Evolutionary conservation across 208 protist species (phyloP), one percentile per base, ranked within the genome.

Genomic region (Leishmania braziliensis): DNA sequence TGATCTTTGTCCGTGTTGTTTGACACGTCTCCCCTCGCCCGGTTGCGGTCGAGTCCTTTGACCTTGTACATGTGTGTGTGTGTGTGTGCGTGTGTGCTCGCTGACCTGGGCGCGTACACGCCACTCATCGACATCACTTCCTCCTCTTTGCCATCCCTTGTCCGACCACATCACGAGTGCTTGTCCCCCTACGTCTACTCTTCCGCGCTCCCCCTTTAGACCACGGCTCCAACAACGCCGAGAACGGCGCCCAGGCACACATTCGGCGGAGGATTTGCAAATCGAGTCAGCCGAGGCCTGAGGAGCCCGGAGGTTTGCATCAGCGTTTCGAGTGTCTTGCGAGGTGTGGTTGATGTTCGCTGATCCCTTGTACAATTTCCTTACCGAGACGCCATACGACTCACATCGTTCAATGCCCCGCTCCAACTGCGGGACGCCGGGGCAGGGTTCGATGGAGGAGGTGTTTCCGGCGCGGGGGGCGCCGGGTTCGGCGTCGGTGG

Each of bases 381-480:
- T 69, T 8, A 46, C 66, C 0, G 66, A 82, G n/a, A 39, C 43
- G 12, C n/a, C 3, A 43, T 48, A 78, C 8, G 36, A 43, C 5
- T 20, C 16, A 14, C 20, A 23, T 0, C 71, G n/a, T 16, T 20
- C 65, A 9, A 16, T 68, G 26, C 48, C 43, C 18, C n/a, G 20
- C 62, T 71, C 77, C 2, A 62, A 58, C 69, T 50, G 71, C 43
- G 5, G 9, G 5, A 79, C 72, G 14, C 76, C 76, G 1, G 72
- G 72, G 4, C 77, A 56, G 20, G n/a, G 10, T 23, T 81, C 82
- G 3, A 63, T 81, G 63, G 81, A 79, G 29, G 82, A 54, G 39
- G 82, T 85, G 26, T 85, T 85, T 58, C 20, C 39, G 0, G 82
- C 63, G 2, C 72, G 68, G 14, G 29, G 29, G 0, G 82, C 63